A percentile compares a stretch with the other conserved stretches of the same genome.
Evolutionary conservation across 495 filamentous ascomycete genomes (phyloP).

Genomic region (Hypoxylon fragiforme): DNA sequence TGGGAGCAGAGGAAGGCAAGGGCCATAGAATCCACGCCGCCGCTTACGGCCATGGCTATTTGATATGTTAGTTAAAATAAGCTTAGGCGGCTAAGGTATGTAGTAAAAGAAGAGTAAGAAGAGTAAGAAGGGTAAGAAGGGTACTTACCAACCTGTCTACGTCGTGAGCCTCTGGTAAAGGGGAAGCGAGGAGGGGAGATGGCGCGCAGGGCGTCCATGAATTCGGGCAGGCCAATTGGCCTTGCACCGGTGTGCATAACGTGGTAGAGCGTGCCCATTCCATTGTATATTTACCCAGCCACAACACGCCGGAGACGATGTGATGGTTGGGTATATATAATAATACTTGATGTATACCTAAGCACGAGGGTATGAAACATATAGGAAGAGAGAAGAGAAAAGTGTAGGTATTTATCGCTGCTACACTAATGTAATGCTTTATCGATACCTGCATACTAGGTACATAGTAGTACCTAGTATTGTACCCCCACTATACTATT

Average conservation of each 20-base stretch:
- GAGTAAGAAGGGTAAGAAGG: no score
- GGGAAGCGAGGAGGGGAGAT: slow-evolving; percentile 53
- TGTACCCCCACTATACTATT: neutral
- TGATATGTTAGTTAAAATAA: neutral
- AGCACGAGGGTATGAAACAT: no score
- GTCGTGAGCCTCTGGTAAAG: slow-evolving; percentile 11
- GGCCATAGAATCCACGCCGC: slow-evolving; percentile 96
- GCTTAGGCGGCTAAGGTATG: no score
- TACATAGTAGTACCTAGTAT: no score
- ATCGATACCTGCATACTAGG: slow-evolving; percentile 1
- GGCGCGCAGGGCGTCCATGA: slow-evolving; percentile 54
- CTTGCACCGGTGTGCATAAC: slow-evolving; percentile 45
- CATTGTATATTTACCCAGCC: slow-evolving; percentile 35
- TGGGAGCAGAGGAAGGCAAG: slow-evolving; percentile 71
- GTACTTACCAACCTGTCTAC: slow-evolving; percentile 43
- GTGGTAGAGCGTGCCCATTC: slow-evolving; percentile 47
- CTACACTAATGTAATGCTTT: no score
- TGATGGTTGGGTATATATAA: no score
- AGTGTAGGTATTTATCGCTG: no score
- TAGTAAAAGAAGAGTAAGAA: no score
- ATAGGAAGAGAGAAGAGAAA: neutral
- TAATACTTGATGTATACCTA: no score
- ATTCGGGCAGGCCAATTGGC: slow-evolving; percentile 56
- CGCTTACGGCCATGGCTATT: slow-evolving; percentile 82
- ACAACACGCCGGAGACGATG: no score